Base-by-base conservation (phyloP, 2,329 filamentous ascomycete species). In the Colletotrichum sp. region DNA sequence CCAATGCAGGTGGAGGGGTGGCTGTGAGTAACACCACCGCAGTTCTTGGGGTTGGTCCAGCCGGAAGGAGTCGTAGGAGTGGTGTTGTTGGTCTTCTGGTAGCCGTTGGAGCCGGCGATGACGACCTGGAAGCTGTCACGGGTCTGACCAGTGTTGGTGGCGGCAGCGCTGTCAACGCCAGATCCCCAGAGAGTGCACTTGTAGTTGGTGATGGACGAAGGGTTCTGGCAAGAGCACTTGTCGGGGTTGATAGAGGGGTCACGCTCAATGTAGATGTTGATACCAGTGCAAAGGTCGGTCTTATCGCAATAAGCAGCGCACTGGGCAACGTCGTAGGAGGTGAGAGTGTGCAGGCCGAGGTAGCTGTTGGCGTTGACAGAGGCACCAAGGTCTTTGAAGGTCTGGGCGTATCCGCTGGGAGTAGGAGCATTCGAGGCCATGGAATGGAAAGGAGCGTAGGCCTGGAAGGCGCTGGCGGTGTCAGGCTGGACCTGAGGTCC, bases 41-140 rank as follows among this genome's bases (percentile, higher is more conserved):
- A 76, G 70, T 18, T 52, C 65, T 74, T 43, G 43, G 74, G 74
- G 43, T 76, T 76, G 13, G 43, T 76, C 74, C 74, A 76, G 70
- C 74, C 74, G 36, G 74, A 34, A 27, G 74, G 74, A 22, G 16
- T 74, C 12, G 28, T 0, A 18, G 74, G 74, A 9, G 56, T 68
- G 10, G 74, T 76, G 65, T 48, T 74, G 70, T 74, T 76, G 12
- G 74, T 76, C 70, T 76, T 76, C 70, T 76, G 56, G 43, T 78
- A 78, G 2, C 77, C 77, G 77, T 78, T 78, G 61, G 77, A 78
- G 34, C 55, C 77, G 48, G 73, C 58, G 10, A 77, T 76, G 16
- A 75, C 70, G 6, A 78, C 77, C 34, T 77, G 60, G 76, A 78
- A 78, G 27, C 66, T 30, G 25, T 64, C 58, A 25, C 77, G 72